Conservation (phyloP, 345 rosid genomes). For the Syzygium oleosum region DNA sequence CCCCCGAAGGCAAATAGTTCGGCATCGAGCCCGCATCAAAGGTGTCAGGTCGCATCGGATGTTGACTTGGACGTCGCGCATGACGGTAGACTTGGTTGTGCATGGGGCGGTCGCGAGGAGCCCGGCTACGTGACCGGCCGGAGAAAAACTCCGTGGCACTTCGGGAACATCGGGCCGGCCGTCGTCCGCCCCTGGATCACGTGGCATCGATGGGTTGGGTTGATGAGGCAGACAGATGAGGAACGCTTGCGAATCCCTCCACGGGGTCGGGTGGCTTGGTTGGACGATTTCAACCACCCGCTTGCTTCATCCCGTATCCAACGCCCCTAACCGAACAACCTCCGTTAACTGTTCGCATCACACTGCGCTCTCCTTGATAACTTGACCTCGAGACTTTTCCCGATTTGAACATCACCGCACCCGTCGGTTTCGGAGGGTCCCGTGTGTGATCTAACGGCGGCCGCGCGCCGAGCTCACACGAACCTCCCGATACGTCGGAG, state of each 20-base stretch:
- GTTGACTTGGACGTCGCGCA: background rate
- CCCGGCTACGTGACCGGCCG: accelerated
- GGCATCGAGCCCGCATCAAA: background rate
- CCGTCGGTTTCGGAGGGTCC: background rate
- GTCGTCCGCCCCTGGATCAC: background rate
- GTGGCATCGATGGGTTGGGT: background rate
- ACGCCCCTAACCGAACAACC: background rate
- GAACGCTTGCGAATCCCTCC: background rate
- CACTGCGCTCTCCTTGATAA: background rate
- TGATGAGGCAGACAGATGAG: background rate
- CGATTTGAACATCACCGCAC: background rate
- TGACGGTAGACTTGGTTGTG: background rate
- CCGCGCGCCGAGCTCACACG: background rate
- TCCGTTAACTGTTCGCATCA: background rate
- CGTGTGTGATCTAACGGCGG: background rate
- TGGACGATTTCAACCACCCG: background rate
- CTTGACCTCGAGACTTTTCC: background rate
- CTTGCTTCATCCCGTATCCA: background rate
- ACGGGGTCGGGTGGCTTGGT: background rate
- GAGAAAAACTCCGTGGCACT: background rate
- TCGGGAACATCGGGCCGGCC: background rate
- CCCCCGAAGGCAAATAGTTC: background rate
- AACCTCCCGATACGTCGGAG: background rate
- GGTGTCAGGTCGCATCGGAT: background rate
- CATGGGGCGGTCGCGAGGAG: background rate